Evolutionary conservation across 2,329 filamentous ascomycete species (phyloP).

Genomic region (Aureobasidium zeae): DNA sequence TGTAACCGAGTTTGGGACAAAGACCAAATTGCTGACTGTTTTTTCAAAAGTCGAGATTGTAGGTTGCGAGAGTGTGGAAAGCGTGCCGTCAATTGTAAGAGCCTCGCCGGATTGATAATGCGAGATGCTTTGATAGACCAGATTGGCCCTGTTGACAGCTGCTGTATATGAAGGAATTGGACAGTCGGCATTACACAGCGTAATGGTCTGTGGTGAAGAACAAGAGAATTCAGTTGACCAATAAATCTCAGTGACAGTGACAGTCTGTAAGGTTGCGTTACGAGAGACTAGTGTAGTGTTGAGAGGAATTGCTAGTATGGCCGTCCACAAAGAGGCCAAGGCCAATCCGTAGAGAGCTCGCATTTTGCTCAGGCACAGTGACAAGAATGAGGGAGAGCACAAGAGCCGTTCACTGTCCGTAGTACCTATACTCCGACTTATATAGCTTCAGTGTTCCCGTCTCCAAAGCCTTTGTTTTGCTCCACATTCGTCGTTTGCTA

Average conservation of each 20-base stretch:
- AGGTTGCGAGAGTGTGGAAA: background rate
- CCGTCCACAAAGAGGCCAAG: background rate
- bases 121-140: background rate
- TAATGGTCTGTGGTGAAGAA: background rate
- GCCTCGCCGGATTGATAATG: background rate
- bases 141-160: background rate
- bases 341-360: background rate
- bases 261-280: background rate
- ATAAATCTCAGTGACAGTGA: background rate
- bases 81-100: background rate
- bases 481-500: no score
- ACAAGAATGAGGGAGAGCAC: no score
- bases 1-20: background rate
- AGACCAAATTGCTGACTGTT: background rate
- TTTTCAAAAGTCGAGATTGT: background rate
- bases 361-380: no score
- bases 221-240: background rate
- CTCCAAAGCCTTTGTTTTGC: no score
- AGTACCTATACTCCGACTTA: no score
- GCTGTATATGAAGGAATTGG: background rate
- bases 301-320: background rate
- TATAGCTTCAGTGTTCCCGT: no score
- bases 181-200: background rate
- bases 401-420: no score
- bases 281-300: background rate